Conservation (phyloP, 208 protist species). For the Acanthamoeba healyi region DNA sequence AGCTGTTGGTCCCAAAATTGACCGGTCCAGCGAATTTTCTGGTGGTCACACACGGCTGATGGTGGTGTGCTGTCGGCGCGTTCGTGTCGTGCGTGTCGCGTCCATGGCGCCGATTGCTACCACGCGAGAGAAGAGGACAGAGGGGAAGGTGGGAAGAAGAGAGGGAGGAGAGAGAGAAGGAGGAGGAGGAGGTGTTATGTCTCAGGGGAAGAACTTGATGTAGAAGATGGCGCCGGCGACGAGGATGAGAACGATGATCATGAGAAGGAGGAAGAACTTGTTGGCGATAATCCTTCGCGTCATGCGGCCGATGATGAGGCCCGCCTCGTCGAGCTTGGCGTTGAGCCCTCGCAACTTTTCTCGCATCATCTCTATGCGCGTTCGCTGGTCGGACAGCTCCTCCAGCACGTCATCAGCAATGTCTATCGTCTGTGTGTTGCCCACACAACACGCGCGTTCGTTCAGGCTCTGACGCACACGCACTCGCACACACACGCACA, state of each 20-base stretch:
- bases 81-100: constrained; percentile 77
- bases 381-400: constrained; percentile 21
- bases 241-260: constrained; percentile 59
- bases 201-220: constrained; percentile 84
- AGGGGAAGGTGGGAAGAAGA: not conserved
- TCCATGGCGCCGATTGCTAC: constrained; percentile 72
- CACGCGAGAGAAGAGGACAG: not conserved
- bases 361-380: constrained; percentile 45
- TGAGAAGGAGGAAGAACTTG: constrained; percentile 59
- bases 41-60: too few species aligned
- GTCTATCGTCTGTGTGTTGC: not conserved
- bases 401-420: constrained; percentile 27
- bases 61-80: too few species aligned
- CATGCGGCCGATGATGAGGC: constrained; percentile 48
- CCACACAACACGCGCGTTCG: not conserved
- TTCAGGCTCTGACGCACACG: not conserved
- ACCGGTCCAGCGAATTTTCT: not conserved
- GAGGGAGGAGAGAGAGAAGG: constrained; percentile 36
- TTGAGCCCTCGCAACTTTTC: constrained; percentile 58
- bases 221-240: constrained; percentile 44
- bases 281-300: constrained; percentile 53
- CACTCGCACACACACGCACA: not conserved
- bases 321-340: constrained; percentile 38
- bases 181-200: not conserved
- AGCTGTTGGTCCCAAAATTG: not conserved